These are phyloP conservation scores for Poa annua DNA, from an alignment of 176 grass and related monocot genomes.

Conservation along the genomic window DNA sequence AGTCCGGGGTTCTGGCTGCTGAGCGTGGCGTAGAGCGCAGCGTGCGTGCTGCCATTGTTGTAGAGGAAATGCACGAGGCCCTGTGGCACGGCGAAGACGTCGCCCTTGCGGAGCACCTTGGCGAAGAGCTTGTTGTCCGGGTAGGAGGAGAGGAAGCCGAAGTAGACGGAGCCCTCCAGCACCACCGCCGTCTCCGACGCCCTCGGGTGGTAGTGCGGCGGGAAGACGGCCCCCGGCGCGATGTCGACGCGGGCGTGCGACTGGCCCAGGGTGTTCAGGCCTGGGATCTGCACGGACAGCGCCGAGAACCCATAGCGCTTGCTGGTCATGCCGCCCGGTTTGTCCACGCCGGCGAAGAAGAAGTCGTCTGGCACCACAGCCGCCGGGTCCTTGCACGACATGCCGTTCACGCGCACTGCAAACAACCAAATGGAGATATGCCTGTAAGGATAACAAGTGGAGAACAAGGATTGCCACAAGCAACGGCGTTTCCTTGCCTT, in stretches of 20 bases:
- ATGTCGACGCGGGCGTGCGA: constrained; percentile 45
- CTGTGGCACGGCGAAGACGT: constrained; percentile 65
- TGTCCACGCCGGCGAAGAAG: constrained; percentile 47
- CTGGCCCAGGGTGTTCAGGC: constrained; percentile 54
- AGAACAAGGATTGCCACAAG: not conserved
- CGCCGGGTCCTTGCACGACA: constrained; percentile 52
- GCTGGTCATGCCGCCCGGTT: constrained; percentile 26
- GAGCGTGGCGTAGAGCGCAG: constrained; percentile 50
- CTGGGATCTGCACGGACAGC: constrained; percentile 35
- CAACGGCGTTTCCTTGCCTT: not conserved
- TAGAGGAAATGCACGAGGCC: constrained; percentile 66
- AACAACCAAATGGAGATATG: not conserved
- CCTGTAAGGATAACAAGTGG: not conserved
- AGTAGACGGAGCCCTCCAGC: constrained; percentile 56
- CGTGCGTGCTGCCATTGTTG: constrained; percentile 49
- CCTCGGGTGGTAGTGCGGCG: constrained; percentile 62
- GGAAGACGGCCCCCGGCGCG: constrained; percentile 35
- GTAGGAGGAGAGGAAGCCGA: constrained; percentile 64
- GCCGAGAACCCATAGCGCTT: constrained; percentile 40
- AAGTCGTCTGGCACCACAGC: constrained; percentile 43
- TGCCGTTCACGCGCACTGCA: constrained; percentile 51
- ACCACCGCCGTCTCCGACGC: constrained; percentile 56
- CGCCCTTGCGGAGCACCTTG: constrained; percentile 57
- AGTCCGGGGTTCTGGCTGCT: constrained; percentile 66
- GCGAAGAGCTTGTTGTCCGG: constrained; percentile 51